Base-by-base conservation (phyloP, 2,329 filamentous ascomycete species). In the Penicillium janthinellum region DNA sequence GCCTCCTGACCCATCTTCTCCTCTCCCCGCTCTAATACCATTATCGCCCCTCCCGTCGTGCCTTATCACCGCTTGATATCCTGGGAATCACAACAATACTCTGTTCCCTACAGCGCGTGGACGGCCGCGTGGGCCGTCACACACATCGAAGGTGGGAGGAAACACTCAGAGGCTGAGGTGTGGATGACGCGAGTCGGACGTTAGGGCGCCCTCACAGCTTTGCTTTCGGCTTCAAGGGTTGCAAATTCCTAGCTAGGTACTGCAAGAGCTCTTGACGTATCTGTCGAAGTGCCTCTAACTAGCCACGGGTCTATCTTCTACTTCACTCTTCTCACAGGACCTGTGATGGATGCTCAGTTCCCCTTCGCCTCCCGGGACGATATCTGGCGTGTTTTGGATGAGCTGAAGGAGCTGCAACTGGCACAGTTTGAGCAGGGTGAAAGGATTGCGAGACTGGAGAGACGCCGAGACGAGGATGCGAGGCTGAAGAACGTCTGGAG, bases 401-500 rank as follows among this genome's bases (percentile, higher is more conserved):
- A 88, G 64, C 79, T 89, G 71, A 83, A 84, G 66, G 82, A 85
- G 60, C 76, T 89, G 39, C 85, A 86, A 67, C 80, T 84, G 65
- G 79, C 81, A 17, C 86, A 88, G 71, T 78, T 81, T 54, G 85
- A 88, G 63, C 85, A 88, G 72, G 78, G 82, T 47, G 86, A 88
- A 66, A 82, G 86, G 58, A 80, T 89, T 62, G 78, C 83, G 58
- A 81, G 84, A 59, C 73, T 89, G 60, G 87, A 89, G 72, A 81
- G 85, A 59, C 82, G 83, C 62, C 83, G 84, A 60, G 85, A 88
- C 65, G 86, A 88, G 66, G 86, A 88, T 76, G 82, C 83, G 57
- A 81, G 83, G 64, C 76, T 88, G 76, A 96, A 94, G 77, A 96
- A 90, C 62, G 90, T 96, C 58, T 99, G 95, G 95, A 86, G 86